These are phyloP conservation scores for Aspergillus uvarum DNA, from an alignment of 2,329 filamentous ascomycete genomes.

Conservation along the genomic window DNA sequence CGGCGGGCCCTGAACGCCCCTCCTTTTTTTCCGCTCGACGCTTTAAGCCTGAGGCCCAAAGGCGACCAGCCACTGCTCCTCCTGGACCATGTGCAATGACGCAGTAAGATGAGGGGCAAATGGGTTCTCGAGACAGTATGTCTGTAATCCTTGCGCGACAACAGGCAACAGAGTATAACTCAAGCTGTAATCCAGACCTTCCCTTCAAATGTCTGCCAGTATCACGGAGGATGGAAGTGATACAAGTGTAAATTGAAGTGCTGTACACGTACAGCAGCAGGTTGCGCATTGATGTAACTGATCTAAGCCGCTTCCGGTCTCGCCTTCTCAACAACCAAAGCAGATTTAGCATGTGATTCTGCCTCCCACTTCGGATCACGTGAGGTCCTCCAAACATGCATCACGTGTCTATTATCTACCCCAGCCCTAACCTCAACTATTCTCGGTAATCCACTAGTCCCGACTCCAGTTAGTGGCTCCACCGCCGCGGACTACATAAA, in stretches of 20 bases:
- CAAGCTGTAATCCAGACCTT: too few relatives aligned
- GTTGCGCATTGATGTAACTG: conserved; percentile 3
- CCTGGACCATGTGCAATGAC: background rate
- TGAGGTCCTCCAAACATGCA: background rate
- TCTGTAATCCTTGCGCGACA: background rate
- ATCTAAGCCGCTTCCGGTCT: background rate
- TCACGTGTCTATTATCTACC: background rate
- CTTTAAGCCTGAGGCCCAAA: background rate
- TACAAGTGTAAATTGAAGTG: background rate
- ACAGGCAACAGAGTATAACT: background rate
- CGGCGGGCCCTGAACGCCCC: conserved; percentile 14
- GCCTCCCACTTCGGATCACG: background rate
- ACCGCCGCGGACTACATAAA: conserved; percentile 31
- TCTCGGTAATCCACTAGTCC: conserved; percentile 18
- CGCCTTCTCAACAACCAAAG: conserved; percentile 5
- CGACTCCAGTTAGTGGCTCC: conserved; percentile 26
- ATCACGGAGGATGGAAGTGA: background rate
- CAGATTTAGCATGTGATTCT: conserved; percentile 17
- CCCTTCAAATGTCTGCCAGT: too few relatives aligned
- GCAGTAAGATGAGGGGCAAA: background rate
- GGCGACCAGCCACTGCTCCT: background rate
- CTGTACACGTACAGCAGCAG: background rate
- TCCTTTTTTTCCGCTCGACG: conserved; percentile 4
- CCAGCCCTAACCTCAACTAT: conserved; percentile 18
- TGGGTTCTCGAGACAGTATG: too few relatives aligned